Percentiles rank a stretch among this genome's conserved stretches.
phyloP scores from a whole-genome alignment of 495 filamentous ascomycete species.

The Xylaria telfairii region DNA sequence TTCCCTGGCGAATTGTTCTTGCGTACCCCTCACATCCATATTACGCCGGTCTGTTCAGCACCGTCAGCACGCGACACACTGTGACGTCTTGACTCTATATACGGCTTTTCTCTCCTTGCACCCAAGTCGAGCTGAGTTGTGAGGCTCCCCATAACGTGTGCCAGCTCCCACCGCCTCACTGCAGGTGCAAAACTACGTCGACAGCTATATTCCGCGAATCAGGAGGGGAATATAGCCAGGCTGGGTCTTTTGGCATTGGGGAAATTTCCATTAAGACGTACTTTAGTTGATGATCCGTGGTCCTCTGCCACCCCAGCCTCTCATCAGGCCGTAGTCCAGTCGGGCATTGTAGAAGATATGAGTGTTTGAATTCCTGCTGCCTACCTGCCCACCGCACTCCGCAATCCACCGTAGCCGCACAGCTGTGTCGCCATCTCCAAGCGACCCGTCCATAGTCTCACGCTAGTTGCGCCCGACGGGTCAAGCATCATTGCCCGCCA shows the following conservation, averaged over 20 bases:
- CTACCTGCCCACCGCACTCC: constrained; percentile 29
- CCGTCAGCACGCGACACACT: constrained; percentile 8
- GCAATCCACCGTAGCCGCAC: constrained; percentile 22
- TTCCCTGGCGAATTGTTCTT: background rate
- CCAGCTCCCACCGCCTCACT: background rate
- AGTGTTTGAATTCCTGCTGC: constrained; percentile 37
- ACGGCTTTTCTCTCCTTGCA: background rate
- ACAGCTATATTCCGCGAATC: background rate
- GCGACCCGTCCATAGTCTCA: constrained; percentile 23
- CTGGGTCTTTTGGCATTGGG: constrained; percentile 36
- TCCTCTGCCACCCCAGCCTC: constrained; percentile 23
- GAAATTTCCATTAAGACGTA: constrained; percentile 29
- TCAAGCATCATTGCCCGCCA: constrained; percentile 25
- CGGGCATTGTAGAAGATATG: constrained; percentile 43
- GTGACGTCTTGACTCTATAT: background rate
- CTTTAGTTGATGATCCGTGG: constrained; percentile 32
- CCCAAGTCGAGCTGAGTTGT: background rate
- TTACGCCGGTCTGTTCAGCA: background rate
- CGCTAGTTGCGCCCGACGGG: constrained; percentile 12
- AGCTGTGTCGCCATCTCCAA: constrained; percentile 31
- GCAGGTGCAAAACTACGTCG: background rate
- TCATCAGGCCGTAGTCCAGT: constrained; percentile 24
- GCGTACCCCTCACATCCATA: background rate
- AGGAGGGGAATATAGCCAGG: constrained; percentile 21
- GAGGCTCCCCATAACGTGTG: background rate